Percentiles rank a stretch among this genome's conserved stretches.
Conservation (phyloP, 805 yeast genomes). For the Candida michaelii region DNA sequence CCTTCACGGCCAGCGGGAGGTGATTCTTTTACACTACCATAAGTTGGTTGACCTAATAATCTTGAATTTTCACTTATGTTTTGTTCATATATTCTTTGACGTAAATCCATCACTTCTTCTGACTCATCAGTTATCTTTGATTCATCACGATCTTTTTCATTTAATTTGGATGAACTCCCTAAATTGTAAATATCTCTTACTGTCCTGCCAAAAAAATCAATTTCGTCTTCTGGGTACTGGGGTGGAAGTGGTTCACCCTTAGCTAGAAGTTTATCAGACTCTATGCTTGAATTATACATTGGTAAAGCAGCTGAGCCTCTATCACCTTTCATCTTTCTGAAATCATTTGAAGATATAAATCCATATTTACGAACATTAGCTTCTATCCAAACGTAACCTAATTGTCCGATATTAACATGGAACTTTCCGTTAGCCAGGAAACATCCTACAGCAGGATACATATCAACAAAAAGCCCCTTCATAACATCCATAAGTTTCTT, state of each 20-base stretch:
- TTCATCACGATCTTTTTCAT: conserved; percentile 10
- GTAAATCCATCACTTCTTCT: conserved; percentile 35
- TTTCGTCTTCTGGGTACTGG: conserved; percentile 60
- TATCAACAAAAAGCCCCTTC: conserved; percentile 47
- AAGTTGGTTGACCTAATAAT: neutral
- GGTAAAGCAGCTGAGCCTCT: conserved; percentile 41
- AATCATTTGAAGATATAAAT: conserved; percentile 50
- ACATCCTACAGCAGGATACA: conserved; percentile 57
- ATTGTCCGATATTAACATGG: conserved; percentile 44
- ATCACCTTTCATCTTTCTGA: conserved; percentile 35
- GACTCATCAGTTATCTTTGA: conserved; percentile 27
- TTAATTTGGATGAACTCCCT: conserved; percentile 30
- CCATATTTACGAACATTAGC: conserved; percentile 57
- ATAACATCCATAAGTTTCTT: conserved; percentile 51
- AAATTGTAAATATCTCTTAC: conserved; percentile 17
- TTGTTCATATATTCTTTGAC: conserved; percentile 34
- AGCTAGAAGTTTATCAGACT: conserved; percentile 57
- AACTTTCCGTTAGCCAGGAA: conserved; percentile 43
- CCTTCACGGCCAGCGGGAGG: conserved; percentile 1
- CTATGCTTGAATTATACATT: conserved; percentile 32
- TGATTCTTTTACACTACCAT: conserved; percentile 4
- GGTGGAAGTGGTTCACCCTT: conserved; percentile 77
- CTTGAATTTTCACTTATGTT: conserved; percentile 9
- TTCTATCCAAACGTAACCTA: conserved; percentile 49
- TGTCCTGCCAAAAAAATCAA: conserved; percentile 58